Evolutionary conservation across 2,329 filamentous ascomycete genomes (phyloP).

Genomic region (Colletotrichum neosansevieriae): DNA sequence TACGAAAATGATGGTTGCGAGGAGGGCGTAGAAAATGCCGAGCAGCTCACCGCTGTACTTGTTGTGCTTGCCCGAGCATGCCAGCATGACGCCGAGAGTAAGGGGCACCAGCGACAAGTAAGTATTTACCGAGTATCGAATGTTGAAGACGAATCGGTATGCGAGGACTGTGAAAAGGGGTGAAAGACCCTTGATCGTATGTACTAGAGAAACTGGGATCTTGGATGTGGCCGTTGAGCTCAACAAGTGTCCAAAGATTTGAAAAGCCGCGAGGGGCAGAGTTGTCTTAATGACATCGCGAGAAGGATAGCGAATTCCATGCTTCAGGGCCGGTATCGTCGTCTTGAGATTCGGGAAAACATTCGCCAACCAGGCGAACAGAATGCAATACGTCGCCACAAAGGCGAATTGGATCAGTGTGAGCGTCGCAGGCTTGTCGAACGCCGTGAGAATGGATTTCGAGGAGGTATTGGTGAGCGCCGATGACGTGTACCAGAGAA

Average conservation of each 20-base stretch:
- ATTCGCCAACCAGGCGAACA: constrained; percentile 81
- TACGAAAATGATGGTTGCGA: constrained; percentile 94
- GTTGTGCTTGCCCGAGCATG: constrained; percentile 83
- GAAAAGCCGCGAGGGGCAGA: constrained; percentile 91
- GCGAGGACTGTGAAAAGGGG: constrained; percentile 95
- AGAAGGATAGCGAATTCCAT: constrained; percentile 85
- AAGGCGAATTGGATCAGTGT: constrained; percentile 95
- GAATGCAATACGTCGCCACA: constrained; percentile 87
- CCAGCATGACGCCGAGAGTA: constrained; percentile 94
- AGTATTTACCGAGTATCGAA: constrained; percentile 87
- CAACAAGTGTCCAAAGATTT: constrained; percentile 92
- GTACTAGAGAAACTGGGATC: constrained; percentile 96
- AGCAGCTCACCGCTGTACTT: constrained; percentile 85
- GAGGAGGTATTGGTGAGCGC: constrained; percentile 98
- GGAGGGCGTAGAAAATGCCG: constrained; percentile 89
- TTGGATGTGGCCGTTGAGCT: constrained; percentile 94
- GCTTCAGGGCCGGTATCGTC: constrained; percentile 81
- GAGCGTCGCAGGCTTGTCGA: constrained; percentile 90
- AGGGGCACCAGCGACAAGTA: constrained; percentile 92
- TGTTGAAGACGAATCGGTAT: constrained; percentile 89
- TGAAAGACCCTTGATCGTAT: constrained; percentile 98
- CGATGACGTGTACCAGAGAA: constrained; percentile 94
- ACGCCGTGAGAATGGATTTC: constrained; percentile 93
- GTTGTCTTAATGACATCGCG: constrained; percentile 87
- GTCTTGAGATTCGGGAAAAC: constrained; percentile 78